Percentiles rank a stretch among this genome's conserved stretches.
Conservation (phyloP, 202 grass and related monocot genomes). For the Panicum virgatum region DNA sequence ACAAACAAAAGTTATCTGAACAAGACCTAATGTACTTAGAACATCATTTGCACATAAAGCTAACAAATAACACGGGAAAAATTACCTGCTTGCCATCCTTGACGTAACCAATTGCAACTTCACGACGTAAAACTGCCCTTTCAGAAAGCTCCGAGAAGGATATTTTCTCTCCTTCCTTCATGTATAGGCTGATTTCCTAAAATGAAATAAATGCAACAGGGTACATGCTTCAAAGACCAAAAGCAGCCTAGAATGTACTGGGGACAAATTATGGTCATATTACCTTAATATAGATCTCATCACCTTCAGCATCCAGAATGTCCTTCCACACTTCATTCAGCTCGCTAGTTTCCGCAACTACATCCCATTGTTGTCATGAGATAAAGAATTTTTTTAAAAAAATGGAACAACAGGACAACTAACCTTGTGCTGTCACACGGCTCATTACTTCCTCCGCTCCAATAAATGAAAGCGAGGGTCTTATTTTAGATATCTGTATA, state of each 20-base stretch:
- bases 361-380: constrained; percentile 44
- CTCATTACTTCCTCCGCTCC: constrained; percentile 97
- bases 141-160: constrained; percentile 90
- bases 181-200: constrained; percentile 86
- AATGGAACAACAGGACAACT: constrained; percentile 28
- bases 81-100: constrained; percentile 80
- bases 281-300: constrained; percentile 99
- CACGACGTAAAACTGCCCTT: constrained; percentile 84
- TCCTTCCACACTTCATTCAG: constrained; percentile 96
- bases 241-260: constrained; percentile 23
- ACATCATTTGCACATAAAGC: constrained; percentile 4
- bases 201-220: constrained; percentile 34
- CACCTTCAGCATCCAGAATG: constrained; percentile 86
- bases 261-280: constrained; percentile 21
- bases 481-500: constrained; percentile 93
- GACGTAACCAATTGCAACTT: constrained; percentile 91
- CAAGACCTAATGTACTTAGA: constrained; percentile 1
- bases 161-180: constrained; percentile 80
- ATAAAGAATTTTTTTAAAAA: constrained; percentile 17
- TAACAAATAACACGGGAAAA: constrained; percentile 22
- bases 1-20: no score
- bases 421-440: constrained; percentile 96
- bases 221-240: constrained; percentile 7
- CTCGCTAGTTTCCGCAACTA: constrained; percentile 85
- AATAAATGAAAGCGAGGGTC: constrained; percentile 88